Base-by-base conservation (phyloP, 139 green algal genomes). In the Pleodorina starrii region DNA sequence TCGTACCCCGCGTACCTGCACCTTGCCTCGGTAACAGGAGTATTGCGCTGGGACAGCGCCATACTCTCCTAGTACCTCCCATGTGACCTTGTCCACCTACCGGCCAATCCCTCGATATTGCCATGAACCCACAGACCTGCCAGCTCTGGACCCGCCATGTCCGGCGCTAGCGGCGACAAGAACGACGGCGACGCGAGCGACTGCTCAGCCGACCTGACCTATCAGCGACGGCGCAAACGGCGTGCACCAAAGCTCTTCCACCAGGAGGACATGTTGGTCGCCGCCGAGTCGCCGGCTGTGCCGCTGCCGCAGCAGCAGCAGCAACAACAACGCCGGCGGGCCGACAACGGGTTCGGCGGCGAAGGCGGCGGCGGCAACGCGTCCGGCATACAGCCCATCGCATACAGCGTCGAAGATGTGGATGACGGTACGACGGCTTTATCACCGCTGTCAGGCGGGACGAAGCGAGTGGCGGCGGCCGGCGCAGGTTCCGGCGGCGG, bases 271-370 rank as follows among this genome's bases (percentile, higher is more conserved):
- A 10, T 82, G 25, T 27, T 25, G 12, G 74, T 43, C 25, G 43
- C 27, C 74, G 74, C 74, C 10, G 74, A 82, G 74, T 82, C 74
- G 43, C 74, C 74, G 27, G 74, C 74, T 7, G 27, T 63, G 44
- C 44, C 74, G 74, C 74, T 44, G n/a, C n/a, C 27, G 11, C 44
- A 40, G 2, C 42, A 57, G 40, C 42, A 40, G n/a, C n/a, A 9
- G 11, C 44, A 40, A 0, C 42, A 57, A 16, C 42, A 40, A 2
- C 72, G 72, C 68, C 68, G 68, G 68, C 16, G 68, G 19, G 25
- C 46, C 38, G 68, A 32, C 68, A 48, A 44, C 32, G 68, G 68
- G 1, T 46, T 48, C 36, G 68, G 36, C 35, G 72, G 19, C 72
- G 72, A 59, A 35, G 40, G 40, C 40, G 21, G 40, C 40, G 36